Evolutionary conservation across 2,329 filamentous ascomycete genomes (phyloP).

Genomic region (Neonectria faginata): DNA sequence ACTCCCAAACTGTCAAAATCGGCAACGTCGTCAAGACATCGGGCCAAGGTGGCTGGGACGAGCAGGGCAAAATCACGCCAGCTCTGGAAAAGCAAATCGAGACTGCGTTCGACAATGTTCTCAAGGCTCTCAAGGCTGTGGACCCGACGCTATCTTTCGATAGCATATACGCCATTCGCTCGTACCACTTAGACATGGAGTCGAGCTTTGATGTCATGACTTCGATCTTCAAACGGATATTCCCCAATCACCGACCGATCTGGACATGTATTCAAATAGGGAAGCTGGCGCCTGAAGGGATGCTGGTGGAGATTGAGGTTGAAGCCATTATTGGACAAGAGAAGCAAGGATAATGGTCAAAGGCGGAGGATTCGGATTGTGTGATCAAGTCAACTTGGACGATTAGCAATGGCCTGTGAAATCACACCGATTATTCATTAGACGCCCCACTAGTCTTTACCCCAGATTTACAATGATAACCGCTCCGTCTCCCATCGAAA

Average conservation of each 20-base stretch:
- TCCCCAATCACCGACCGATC: conserved; percentile 26
- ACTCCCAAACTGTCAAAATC: conserved; percentile 29
- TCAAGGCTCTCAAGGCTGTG: conserved; percentile 17
- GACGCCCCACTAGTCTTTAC: not conserved
- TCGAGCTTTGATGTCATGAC: conserved; percentile 28
- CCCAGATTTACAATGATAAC: not conserved
- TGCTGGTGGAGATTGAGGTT: conserved; percentile 31
- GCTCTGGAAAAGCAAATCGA: conserved; percentile 20
- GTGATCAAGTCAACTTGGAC: not conserved
- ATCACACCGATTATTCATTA: not conserved
- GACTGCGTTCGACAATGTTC: conserved; percentile 21
- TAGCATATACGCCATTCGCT: conserved; percentile 23
- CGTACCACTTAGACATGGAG: conserved; percentile 28
- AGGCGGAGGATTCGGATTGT: too few species aligned
- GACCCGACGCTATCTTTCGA: conserved; percentile 17
- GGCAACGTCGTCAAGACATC: conserved; percentile 26
- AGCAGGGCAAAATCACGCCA: conserved; percentile 15
- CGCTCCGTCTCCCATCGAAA: not conserved
- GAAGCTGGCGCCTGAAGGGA: conserved; percentile 26
- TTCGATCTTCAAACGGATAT: conserved; percentile 24
- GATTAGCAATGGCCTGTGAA: not conserved
- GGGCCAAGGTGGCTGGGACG: conserved; percentile 31
- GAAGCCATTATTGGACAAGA: conserved; percentile 11
- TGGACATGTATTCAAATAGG: conserved; percentile 32
- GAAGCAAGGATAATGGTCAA: not conserved